Evolutionary conservation across 306 rosid species (phyloP), one percentile per base, ranked within the genome.

Genomic region (Lathyrus tuberosus): DNA sequence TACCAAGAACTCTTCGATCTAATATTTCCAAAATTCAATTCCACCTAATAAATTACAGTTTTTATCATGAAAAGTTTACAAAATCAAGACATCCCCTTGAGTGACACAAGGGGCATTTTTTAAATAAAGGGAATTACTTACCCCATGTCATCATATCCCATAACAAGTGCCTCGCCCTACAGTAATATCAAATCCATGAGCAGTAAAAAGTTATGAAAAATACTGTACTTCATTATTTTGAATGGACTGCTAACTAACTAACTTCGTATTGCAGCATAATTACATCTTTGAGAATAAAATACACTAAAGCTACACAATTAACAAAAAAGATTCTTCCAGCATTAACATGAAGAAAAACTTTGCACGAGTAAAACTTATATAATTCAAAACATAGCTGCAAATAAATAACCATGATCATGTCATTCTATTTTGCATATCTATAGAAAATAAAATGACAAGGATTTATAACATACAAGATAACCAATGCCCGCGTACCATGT

Each of bases 101-200:
- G 24, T 56, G 67, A 61, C 73, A 75, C 10, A 12, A 53, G 28
- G 37, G 10, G 52, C 6, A 47, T 26, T 54, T 53, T 64, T 14
- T 38, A 65, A 77, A 72, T 57, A 30, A 80, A 65, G 5, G 16
- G 33, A 76, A 83, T 68, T 44, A 78, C 90, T 81, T 75, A 93
- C 98, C 94, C 97, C 96, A 93, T 93, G 78, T 90, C 90, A 72
- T 90, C 98, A 62, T 93, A 93, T 71, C 98, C 98, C 96, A 93
- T 82, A 74, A 93, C 98, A 86, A 93, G 84, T 28, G 98, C 97
- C 83, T 93, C 94, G 1, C 98, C 98, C 98, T 93, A 87, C 84
- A 88, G 80, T 70, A 63, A 41, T 41, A 41, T 41, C 52, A 63
- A 40, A 63, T 31, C 30, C 51, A 22, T 12, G 18, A 63, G 41